These are phyloP conservation scores for Nepenthes alata DNA, from an alignment of 179 eudicot genomes.

Conservation along the genomic window DNA sequence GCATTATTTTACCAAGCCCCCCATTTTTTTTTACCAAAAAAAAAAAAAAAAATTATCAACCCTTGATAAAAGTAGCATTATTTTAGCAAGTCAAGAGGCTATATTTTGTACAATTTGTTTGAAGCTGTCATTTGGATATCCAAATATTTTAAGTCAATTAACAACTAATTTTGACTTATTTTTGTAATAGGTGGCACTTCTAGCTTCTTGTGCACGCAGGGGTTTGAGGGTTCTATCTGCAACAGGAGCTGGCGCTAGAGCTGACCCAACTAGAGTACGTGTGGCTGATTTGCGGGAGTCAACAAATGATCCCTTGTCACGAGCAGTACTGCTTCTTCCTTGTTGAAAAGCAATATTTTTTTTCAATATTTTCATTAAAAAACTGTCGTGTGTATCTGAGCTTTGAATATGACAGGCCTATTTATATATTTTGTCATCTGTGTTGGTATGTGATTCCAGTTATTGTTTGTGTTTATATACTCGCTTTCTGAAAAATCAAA, in stretches of 20 bases:
- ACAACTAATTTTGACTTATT: not conserved
- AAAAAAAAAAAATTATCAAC: too few species aligned
- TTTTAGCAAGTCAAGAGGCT: too few species aligned
- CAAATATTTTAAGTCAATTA: too few species aligned
- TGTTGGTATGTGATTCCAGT: too few species aligned
- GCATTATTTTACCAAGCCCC: too few species aligned
- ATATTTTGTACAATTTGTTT: too few species aligned
- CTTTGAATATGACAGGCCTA: not conserved
- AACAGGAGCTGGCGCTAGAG: conserved; percentile 98
- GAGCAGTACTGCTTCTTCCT: conserved; percentile 43
- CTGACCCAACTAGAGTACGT: conserved; percentile 98
- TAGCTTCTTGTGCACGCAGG: conserved; percentile 91
- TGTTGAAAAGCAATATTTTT: not conserved
- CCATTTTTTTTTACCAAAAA: too few species aligned
- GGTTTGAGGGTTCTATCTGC: conserved; percentile 92
- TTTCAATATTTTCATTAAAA: not conserved
- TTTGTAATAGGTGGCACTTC: conserved; percentile 68
- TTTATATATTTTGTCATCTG: not conserved
- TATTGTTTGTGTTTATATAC: too few species aligned
- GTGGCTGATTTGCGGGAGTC: conserved; percentile 93
- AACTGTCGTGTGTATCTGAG: not conserved
- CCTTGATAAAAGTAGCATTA: too few species aligned
- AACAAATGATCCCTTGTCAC: conserved; percentile 89
- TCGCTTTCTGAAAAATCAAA: too few species aligned
- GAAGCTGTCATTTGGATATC: too few species aligned